phyloP scores from a whole-genome alignment of 306 rosid genomes.

The Gynostemma pentaphyllum region DNA sequence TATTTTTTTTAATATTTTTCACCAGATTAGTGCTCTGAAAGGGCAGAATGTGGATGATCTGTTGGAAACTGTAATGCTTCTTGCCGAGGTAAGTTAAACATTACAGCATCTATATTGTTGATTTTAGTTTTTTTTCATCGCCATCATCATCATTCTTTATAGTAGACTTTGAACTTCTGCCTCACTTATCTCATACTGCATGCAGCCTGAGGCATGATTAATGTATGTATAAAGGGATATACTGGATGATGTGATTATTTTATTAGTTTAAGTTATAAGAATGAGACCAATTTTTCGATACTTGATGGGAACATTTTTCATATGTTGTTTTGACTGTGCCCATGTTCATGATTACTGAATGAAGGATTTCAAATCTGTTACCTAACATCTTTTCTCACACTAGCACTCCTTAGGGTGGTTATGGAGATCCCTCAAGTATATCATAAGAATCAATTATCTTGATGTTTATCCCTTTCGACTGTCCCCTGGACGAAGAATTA shows the following conservation, averaged over 20 bases:
- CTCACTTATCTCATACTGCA: neutral
- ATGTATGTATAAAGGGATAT: neutral
- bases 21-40: slow-evolving; percentile 92
- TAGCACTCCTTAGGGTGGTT: neutral
- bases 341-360: neutral
- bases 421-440: neutral
- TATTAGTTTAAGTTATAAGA: neutral
- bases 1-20: too few species aligned
- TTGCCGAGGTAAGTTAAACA: slow-evolving; percentile 71
- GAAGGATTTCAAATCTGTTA: neutral
- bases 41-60: slow-evolving; percentile 81
- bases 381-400: neutral
- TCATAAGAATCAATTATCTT: neutral
- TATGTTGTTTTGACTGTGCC: neutral
- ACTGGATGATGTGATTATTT: neutral
- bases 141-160: neutral
- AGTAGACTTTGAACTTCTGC: neutral
- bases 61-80: slow-evolving; percentile 88
- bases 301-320: neutral
- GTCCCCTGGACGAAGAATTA: neutral
- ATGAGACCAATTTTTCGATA: neutral
- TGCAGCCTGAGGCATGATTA: neutral
- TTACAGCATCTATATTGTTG: neutral
- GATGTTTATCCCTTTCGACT: neutral
- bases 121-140: neutral